phyloP scores from a whole-genome alignment of 2,329 filamentous ascomycete genomes.

The Talaromyces sp. region DNA sequence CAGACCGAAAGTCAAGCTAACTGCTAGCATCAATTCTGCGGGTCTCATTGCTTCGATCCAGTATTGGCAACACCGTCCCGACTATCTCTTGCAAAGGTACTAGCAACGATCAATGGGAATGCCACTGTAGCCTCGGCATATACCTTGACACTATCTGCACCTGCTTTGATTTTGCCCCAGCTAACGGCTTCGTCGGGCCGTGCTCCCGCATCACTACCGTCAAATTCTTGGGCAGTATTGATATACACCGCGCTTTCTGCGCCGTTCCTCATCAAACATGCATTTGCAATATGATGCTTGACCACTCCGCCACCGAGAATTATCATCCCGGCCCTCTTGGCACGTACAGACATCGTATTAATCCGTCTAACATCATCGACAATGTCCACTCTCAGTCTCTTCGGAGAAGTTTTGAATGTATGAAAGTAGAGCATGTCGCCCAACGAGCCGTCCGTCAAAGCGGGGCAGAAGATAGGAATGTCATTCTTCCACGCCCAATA shows the following conservation, averaged over 20 bases:
- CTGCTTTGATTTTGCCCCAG: conserved; percentile 96
- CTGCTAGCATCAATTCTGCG: background rate
- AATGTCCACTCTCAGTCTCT: conserved; percentile 79
- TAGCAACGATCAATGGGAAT: conserved; percentile 63
- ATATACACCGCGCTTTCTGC: conserved; percentile 96
- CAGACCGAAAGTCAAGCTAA: background rate
- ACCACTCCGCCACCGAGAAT: conserved; percentile 91
- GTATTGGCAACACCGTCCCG: conserved; percentile 5
- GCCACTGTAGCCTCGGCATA: conserved; percentile 64
- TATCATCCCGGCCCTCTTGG: conserved; percentile 88
- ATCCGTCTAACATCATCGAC: conserved; percentile 89
- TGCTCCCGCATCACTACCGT: conserved; percentile 92
- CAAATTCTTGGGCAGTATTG: conserved; percentile 96
- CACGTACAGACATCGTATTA: conserved; percentile 84
- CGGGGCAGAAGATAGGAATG: conserved; percentile 95
- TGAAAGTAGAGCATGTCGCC: conserved; percentile 99
- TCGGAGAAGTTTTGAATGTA: conserved; percentile 82
- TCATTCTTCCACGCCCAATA: conserved; percentile 98
- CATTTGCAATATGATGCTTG: conserved; percentile 98
- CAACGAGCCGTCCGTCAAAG: conserved; percentile 87
- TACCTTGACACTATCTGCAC: conserved; percentile 83
- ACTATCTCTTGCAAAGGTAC: conserved; percentile 54
- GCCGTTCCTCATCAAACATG: conserved; percentile 94
- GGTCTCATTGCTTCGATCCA: background rate
- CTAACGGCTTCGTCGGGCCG: conserved; percentile 94